Percentiles rank a stretch among this genome's conserved stretches.
phyloP scores from a whole-genome alignment of 1,284 basidiomycete species.

The Moesziomyces antarcticus region DNA sequence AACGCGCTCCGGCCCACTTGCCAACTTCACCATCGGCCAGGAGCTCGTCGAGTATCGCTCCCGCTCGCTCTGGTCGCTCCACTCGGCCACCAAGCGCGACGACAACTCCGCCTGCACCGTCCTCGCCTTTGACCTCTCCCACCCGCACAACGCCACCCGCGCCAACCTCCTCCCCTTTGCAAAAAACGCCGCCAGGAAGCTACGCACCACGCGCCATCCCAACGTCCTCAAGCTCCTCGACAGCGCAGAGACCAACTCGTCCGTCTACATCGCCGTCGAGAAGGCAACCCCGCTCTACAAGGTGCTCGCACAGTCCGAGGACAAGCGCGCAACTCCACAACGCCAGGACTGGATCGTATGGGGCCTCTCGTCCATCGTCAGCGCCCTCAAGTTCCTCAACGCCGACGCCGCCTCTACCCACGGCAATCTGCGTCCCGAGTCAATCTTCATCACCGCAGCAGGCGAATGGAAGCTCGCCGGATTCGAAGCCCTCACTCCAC shows the following conservation, averaged over 20 bases:
- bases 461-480: conserved; percentile 97
- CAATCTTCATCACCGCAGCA: conserved; percentile 82
- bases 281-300: conserved; percentile 81
- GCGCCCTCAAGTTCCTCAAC: conserved; percentile 90
- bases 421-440: conserved; percentile 81
- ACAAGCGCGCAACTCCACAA: conserved; percentile 70
- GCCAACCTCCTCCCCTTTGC: conserved; percentile 75
- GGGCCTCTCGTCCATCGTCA: conserved; percentile 90
- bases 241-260: conserved; percentile 85
- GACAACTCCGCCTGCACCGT: conserved; percentile 74
- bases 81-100: conserved; percentile 85
- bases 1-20: conserved; percentile 80
- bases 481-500: conserved; percentile 83
- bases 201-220: conserved; percentile 91
- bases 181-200: conserved; percentile 88
- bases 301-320: conserved; percentile 70
- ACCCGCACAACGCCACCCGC: conserved; percentile 45
- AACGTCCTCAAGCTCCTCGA: conserved; percentile 91
- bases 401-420: conserved; percentile 76
- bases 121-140: conserved; percentile 58
- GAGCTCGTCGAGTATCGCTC: conserved; percentile 78
- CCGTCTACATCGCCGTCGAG: conserved; percentile 93
- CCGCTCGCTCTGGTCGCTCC: conserved; percentile 82
- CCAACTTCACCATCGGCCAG: conserved; percentile 86
- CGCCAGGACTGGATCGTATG: conserved; percentile 87